Evolutionary conservation across 495 filamentous ascomycete species (phyloP).

Genomic region (Penicillium canariense): DNA sequence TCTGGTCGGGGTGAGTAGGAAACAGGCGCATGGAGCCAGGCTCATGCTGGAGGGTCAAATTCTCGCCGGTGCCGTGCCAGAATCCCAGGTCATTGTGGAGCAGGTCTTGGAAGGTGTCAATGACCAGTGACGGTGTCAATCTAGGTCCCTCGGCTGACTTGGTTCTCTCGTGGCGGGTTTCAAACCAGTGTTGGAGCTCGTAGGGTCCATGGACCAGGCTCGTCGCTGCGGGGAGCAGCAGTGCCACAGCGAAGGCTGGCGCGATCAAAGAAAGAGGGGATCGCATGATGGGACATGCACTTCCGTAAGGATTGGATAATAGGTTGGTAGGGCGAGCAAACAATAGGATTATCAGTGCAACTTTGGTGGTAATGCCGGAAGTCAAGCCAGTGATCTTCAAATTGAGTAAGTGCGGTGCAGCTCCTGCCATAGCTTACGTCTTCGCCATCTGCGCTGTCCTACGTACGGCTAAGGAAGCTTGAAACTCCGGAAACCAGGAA

Average conservation of each 20-base stretch:
- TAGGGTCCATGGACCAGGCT: slow-evolving; percentile 1
- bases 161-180: slow-evolving; percentile 1
- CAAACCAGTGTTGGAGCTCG: slow-evolving; percentile 6
- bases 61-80: slow-evolving; percentile 71
- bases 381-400: neutral
- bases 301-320: neutral
- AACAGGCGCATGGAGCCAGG: slow-evolving; percentile 54
- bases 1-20: slow-evolving; percentile 65
- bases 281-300: neutral
- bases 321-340: neutral
- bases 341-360: neutral
- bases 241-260: neutral
- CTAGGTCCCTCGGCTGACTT: neutral
- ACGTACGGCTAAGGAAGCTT: too few relatives aligned
- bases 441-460: too few relatives aligned
- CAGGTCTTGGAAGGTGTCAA: slow-evolving; percentile 61
- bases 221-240: slow-evolving; percentile 1
- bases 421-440: too few relatives aligned
- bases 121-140: slow-evolving; percentile 44
- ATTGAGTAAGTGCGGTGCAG: too few relatives aligned
- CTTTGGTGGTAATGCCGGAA: neutral
- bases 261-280: neutral
- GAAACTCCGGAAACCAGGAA: too few relatives aligned
- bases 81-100: slow-evolving; percentile 62
- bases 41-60: slow-evolving; percentile 51